Conservation (phyloP, 2,329 filamentous ascomycete genomes). For the Calonectria pteridis region DNA sequence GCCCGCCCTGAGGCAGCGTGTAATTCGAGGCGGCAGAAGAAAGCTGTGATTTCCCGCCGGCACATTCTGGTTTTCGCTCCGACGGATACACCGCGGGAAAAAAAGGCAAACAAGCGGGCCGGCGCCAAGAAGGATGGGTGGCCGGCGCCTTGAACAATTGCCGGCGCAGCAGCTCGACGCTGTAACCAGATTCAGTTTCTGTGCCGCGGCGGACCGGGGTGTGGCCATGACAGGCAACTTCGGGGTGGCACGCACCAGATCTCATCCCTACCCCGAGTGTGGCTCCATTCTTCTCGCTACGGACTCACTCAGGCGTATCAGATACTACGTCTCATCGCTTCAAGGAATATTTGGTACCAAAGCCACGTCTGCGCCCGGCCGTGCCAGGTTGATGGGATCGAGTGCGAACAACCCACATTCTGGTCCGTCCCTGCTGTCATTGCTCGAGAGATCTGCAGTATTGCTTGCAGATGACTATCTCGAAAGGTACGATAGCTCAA, state of each 20-base stretch:
- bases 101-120: constrained; percentile 5
- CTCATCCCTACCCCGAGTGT: constrained; percentile 10
- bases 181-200: constrained; percentile 22
- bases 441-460: constrained; percentile 22
- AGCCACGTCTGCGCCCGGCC: constrained; percentile 9
- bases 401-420: constrained; percentile 15
- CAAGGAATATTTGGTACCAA: constrained; percentile 7
- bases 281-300: constrained; percentile 2
- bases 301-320: background rate
- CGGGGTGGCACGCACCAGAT: constrained; percentile 14
- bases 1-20: constrained; percentile 22
- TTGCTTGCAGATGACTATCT: constrained; percentile 21
- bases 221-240: background rate
- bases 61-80: background rate
- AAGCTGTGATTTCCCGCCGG: background rate
- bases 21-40: constrained; percentile 5
- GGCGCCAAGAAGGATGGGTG: constrained; percentile 13
- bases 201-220: constrained; percentile 18
- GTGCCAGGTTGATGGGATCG: constrained; percentile 14
- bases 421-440: constrained; percentile 8
- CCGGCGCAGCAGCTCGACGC: constrained; percentile 19
- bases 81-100: background rate
- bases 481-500: background rate
- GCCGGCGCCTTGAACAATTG: constrained; percentile 9
- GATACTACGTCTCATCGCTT: constrained; percentile 4